These are phyloP conservation scores for Paecilomyces sp. DNA, from an alignment of 2,329 filamentous ascomycete species.

Conservation along the genomic window DNA sequence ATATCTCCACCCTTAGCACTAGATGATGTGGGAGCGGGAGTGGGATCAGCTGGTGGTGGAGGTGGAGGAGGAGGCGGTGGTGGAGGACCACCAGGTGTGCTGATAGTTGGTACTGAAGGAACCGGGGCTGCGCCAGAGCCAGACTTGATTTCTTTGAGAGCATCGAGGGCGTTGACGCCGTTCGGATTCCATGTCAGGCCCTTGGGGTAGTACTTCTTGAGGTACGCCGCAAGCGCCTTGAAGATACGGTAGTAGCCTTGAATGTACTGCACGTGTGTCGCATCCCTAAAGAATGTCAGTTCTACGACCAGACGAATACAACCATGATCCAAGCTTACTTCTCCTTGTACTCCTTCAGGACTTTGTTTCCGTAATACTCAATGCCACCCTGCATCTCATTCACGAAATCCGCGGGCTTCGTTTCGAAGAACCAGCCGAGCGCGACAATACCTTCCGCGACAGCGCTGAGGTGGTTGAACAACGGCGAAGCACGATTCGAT, in stretches of 20 bases:
- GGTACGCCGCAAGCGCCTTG: conserved; percentile 72
- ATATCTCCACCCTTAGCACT: conserved; percentile 55
- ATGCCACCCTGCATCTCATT: conserved; percentile 75
- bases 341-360: conserved; percentile 85
- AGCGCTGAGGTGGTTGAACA: conserved; percentile 76
- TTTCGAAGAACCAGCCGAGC: conserved; percentile 83
- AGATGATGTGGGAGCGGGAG: conserved; percentile 39
- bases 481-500: conserved; percentile 64
- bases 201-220: conserved; percentile 71
- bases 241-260: conserved; percentile 90
- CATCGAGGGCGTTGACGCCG: conserved; percentile 63
- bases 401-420: conserved; percentile 77
- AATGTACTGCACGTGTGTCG: conserved; percentile 77
- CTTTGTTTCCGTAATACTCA: conserved; percentile 90
- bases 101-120: conserved; percentile 28
- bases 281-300: conserved; percentile 50
- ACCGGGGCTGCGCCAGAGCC: conserved; percentile 22
- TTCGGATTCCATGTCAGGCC: conserved; percentile 82
- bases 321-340: conserved; percentile 41
- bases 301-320: not conserved
- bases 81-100: conserved; percentile 42
- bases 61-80: conserved; percentile 30
- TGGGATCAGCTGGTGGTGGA: conserved; percentile 48
- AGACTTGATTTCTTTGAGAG: conserved; percentile 52
- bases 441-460: conserved; percentile 86